Evolutionary conservation across 495 filamentous ascomycete species (phyloP).

Genomic region (Neurospora tetrasperma): DNA sequence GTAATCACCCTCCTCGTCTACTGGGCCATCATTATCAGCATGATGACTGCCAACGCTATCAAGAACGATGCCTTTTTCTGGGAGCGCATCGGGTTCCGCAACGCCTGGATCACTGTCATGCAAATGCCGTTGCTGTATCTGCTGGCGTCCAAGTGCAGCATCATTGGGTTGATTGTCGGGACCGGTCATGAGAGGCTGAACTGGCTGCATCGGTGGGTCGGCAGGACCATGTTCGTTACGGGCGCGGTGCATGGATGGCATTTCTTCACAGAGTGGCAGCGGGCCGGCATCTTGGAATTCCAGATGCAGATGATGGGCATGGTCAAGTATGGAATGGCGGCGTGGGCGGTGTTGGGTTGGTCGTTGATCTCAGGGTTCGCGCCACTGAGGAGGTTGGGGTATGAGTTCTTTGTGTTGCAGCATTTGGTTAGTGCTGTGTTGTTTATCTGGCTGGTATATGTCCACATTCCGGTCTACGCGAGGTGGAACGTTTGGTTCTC

Average conservation of each 20-base stretch:
- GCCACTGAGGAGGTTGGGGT: slow-evolving; percentile 56
- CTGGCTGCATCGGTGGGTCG: slow-evolving; percentile 77
- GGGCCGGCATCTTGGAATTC: slow-evolving; percentile 49
- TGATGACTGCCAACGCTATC: slow-evolving; percentile 41
- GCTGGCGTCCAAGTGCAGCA: slow-evolving; percentile 67
- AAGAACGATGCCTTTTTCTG: slow-evolving; percentile 37
- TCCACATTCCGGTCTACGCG: slow-evolving; percentile 51
- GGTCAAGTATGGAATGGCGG: slow-evolving; percentile 57
- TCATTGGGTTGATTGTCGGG: slow-evolving; percentile 58
- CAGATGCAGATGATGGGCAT: slow-evolving; percentile 56
- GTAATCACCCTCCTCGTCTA: slow-evolving; percentile 44
- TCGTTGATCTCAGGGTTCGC: slow-evolving; percentile 57
- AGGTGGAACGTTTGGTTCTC: slow-evolving; percentile 61
- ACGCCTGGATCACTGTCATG: slow-evolving; percentile 65
- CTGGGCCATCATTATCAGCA: slow-evolving; percentile 46
- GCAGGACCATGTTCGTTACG: slow-evolving; percentile 63
- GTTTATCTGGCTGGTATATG: slow-evolving; percentile 56
- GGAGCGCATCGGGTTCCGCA: slow-evolving; percentile 67
- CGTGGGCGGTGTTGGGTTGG: slow-evolving; percentile 66
- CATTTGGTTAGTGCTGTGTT: slow-evolving; percentile 59
- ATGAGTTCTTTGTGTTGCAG: slow-evolving; percentile 77
- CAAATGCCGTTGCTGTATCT: slow-evolving; percentile 77
- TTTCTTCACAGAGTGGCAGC: slow-evolving; percentile 59
- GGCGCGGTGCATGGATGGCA: slow-evolving; percentile 65
- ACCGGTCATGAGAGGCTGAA: slow-evolving; percentile 67